Percentiles rank a stretch among this genome's conserved stretches.
phyloP scores from a whole-genome alignment of 1,284 basidiomycete species.

The Leccinum huronense region DNA sequence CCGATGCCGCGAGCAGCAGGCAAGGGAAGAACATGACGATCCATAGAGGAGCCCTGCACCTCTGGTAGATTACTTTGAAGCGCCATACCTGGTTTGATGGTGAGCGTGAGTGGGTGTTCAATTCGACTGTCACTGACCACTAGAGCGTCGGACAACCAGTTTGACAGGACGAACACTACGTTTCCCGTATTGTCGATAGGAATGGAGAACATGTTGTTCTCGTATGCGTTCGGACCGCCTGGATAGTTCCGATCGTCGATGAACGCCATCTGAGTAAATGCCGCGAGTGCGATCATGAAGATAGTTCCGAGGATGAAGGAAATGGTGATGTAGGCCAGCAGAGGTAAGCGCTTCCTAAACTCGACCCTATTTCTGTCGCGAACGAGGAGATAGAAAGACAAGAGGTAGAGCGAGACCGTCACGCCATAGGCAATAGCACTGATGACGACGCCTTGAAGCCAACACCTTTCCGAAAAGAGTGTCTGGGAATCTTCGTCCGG shows the following conservation, averaged over 20 bases:
- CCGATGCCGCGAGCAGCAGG: conserved; percentile 18
- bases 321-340: conserved; percentile 22
- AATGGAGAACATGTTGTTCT: conserved; percentile 17
- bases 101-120: not conserved
- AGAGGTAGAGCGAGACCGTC: conserved; percentile 12
- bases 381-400: conserved; percentile 18
- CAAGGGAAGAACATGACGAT: conserved; percentile 20
- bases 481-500: conserved; percentile 15
- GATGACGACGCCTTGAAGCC: conserved; percentile 22
- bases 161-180: conserved; percentile 21
- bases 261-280: conserved; percentile 1
- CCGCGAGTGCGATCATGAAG: conserved; percentile 19
- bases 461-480: conserved; percentile 22
- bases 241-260: conserved; percentile 19
- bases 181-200: conserved; percentile 21
- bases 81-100: conserved; percentile 31
- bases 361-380: not conserved
- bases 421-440: conserved; percentile 20
- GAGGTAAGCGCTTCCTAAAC: conserved; percentile 7
- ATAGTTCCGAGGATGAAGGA: conserved; percentile 31
- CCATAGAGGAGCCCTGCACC: conserved; percentile 16
- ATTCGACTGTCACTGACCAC: conserved; percentile 21
- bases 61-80: conserved; percentile 27
- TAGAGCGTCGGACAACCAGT: conserved; percentile 30
- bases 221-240: conserved; percentile 27